Evolutionary conservation across 208 protist species (phyloP).

Genomic region (Leishmania lainsoni): DNA sequence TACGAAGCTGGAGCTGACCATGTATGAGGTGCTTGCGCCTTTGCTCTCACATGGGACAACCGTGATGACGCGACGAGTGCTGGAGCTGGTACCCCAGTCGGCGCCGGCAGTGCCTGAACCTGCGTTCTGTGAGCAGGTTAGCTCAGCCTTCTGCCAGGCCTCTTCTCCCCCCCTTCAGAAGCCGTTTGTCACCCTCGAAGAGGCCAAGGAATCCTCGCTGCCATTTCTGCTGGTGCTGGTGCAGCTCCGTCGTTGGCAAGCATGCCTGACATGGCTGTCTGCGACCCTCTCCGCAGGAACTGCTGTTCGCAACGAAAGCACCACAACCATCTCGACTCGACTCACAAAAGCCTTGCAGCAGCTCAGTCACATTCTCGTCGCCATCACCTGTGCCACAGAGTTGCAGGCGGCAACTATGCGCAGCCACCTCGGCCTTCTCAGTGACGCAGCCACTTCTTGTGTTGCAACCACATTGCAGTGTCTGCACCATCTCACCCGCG

Average conservation of each 20-base stretch:
- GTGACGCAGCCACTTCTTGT: constrained; percentile 1
- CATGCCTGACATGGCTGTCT: constrained; percentile 5
- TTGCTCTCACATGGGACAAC: constrained; percentile 13
- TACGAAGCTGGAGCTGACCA: constrained; percentile 5
- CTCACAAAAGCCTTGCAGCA: constrained; percentile 7
- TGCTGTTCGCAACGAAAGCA: not conserved
- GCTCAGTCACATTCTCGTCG: constrained; percentile 19
- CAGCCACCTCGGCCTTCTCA: constrained; percentile 18
- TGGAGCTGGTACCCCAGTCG: constrained; percentile 7
- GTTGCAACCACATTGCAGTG: constrained; percentile 16
- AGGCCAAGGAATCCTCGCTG: not conserved
- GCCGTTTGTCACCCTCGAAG: constrained; percentile 2
- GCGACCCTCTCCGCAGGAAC: not conserved
- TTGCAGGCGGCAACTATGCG: constrained; percentile 20
- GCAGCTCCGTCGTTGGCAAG: constrained; percentile 26
- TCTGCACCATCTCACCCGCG: constrained; percentile 12
- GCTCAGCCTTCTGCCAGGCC: not conserved
- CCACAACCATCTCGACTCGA: not conserved
- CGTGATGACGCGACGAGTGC: constrained; percentile 17
- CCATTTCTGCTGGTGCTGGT: constrained; percentile 26
- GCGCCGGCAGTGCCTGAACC: not conserved
- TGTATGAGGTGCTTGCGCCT: constrained; percentile 14
- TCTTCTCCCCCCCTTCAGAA: not conserved
- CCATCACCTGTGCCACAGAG: constrained; percentile 21
- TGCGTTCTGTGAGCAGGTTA: not conserved